A percentile compares a stretch with the other conserved stretches of the same genome.
These are phyloP conservation scores for Venturia carpophila DNA, from an alignment of 2,329 filamentous ascomycete species.

Conservation along the genomic window DNA sequence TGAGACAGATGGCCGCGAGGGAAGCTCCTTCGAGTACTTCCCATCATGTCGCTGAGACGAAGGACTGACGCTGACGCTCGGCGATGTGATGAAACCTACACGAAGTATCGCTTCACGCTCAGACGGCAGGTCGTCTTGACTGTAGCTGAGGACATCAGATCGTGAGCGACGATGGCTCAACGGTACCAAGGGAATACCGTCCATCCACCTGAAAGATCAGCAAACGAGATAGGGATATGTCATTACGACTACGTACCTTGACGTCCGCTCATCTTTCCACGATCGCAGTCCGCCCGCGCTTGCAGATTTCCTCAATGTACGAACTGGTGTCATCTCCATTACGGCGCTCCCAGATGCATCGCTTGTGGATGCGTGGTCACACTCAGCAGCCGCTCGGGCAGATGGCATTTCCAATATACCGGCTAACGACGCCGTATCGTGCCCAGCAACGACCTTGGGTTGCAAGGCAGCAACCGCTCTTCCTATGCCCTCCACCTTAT, in stretches of 20 bases:
- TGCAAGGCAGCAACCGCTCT: not conserved
- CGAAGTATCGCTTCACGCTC: conserved; percentile 10
- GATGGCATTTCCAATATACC: not conserved
- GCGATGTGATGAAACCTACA: conserved; percentile 5
- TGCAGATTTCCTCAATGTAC: conserved; percentile 1
- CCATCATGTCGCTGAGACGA: not conserved
- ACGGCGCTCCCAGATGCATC: not conserved
- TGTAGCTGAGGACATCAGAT: not conserved
- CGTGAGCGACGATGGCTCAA: not conserved
- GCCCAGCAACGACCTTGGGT: not conserved
- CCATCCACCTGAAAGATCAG: conserved; percentile 3
- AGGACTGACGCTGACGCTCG: not conserved
- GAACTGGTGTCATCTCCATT: not conserved
- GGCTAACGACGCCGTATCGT: not conserved
- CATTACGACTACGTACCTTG: not conserved
- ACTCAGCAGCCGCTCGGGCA: not conserved
- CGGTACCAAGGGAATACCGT: not conserved
- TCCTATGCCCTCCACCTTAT: not conserved
- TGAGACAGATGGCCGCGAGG: not conserved
- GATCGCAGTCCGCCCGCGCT: not conserved
- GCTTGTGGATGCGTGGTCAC: not conserved
- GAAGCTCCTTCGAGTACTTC: conserved; percentile 9
- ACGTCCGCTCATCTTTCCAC: not conserved
- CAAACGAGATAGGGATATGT: not conserved
- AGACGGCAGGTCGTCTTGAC: not conserved